These are phyloP conservation scores for Maudiozyma barnettii DNA, from an alignment of 805 yeast genomes.

Conservation along the genomic window DNA sequence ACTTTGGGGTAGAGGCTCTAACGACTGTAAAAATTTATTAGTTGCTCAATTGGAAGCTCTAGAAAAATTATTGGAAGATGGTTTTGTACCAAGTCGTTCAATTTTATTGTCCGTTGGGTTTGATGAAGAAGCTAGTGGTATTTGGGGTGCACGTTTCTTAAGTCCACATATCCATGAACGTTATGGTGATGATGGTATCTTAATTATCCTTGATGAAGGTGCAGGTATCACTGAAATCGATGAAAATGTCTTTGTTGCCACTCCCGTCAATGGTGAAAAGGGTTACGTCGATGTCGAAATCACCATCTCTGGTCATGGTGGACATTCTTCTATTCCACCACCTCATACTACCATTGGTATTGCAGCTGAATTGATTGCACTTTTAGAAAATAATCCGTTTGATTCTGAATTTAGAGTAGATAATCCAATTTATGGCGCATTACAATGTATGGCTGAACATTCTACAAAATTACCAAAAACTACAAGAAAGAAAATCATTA, in stretches of 20 bases:
- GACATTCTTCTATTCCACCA: constrained; percentile 76
- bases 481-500: constrained; percentile 22
- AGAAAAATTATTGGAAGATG: constrained; percentile 43
- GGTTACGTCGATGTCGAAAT: constrained; percentile 48
- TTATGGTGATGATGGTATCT: constrained; percentile 53
- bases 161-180: constrained; percentile 38
- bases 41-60: constrained; percentile 57
- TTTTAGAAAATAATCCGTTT: constrained; percentile 47
- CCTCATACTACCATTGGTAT: constrained; percentile 75
- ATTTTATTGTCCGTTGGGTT: constrained; percentile 60
- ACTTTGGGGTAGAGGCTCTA: constrained; percentile 70
- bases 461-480: constrained; percentile 16
- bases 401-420: constrained; percentile 29
- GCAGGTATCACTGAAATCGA: constrained; percentile 32
- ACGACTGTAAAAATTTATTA: constrained; percentile 65
- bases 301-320: constrained; percentile 54
- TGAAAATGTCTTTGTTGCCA: constrained; percentile 36
- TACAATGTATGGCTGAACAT: constrained; percentile 57
- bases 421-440: constrained; percentile 51
- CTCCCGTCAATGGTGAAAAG: constrained; percentile 52
- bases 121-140: constrained; percentile 70
- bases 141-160: constrained; percentile 46
- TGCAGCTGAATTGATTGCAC: constrained; percentile 45
- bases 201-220: constrained; percentile 69
- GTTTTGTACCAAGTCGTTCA: constrained; percentile 53